A percentile compares a stretch with the other conserved stretches of the same genome.
Conservation (phyloP, 2,329 filamentous ascomycete species). For the Sporothrix pseudoabietina region DNA sequence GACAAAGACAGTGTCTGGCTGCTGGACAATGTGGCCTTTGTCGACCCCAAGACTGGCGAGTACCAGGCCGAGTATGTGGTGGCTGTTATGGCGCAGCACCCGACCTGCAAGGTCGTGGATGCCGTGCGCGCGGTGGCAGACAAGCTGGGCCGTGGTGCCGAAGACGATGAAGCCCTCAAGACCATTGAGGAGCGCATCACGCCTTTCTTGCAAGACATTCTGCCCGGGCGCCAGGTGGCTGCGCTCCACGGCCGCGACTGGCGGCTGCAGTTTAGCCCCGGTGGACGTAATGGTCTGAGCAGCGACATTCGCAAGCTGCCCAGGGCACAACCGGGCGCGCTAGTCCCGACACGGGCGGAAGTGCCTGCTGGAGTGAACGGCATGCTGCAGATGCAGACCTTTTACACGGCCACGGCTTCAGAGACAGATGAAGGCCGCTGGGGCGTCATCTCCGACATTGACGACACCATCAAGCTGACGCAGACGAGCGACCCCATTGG, state of each 20-base stretch:
- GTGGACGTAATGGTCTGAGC: conserved; percentile 71
- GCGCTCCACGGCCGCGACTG: conserved; percentile 56
- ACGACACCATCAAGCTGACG: conserved; percentile 94
- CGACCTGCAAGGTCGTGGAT: conserved; percentile 66
- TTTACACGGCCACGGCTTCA: conserved; percentile 65
- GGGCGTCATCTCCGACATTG: conserved; percentile 85
- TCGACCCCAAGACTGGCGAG: conserved; percentile 37
- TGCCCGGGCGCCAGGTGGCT: conserved; percentile 69
- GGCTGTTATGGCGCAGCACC: conserved; percentile 75
- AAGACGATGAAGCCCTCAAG: conserved; percentile 53
- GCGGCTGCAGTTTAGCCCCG: conserved; percentile 64
- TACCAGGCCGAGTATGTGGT: conserved; percentile 86
- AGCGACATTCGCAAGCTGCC: conserved; percentile 61
- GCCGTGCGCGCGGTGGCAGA: conserved; percentile 71
- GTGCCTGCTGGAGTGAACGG: conserved; percentile 58
- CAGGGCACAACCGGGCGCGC: conserved; percentile 49
- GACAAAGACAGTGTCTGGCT: conserved; percentile 79
- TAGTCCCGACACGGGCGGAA: conserved; percentile 52
- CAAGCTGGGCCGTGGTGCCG: conserved; percentile 55
- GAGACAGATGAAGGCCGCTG: conserved; percentile 74
- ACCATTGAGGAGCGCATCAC: conserved; percentile 68
- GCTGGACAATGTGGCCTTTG: conserved; percentile 83
- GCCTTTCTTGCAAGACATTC: conserved; percentile 77
- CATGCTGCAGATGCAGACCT: conserved; percentile 65
- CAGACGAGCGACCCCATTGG: conserved; percentile 77